phyloP scores from a whole-genome alignment of 1,284 basidiomycete genomes.

The Chiua sp. region DNA sequence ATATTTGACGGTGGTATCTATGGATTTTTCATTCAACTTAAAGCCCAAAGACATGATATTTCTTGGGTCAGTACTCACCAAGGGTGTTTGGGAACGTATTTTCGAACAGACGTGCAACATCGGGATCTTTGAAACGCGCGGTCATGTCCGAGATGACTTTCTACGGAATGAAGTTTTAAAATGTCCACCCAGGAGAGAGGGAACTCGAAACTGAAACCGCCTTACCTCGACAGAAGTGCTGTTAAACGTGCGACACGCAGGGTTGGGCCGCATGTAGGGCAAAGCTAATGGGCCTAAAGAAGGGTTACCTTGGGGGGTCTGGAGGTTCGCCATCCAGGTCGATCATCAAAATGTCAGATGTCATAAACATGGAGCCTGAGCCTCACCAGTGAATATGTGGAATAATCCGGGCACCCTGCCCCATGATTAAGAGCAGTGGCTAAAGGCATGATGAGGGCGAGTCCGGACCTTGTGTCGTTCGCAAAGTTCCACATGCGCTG shows the following conservation, averaged over 20 bases:
- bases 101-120: constrained; percentile 75
- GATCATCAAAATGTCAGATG: background rate
- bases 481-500: constrained; percentile 10
- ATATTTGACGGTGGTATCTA: constrained; percentile 79
- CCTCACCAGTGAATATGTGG: constrained; percentile 62
- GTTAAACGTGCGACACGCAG: constrained; percentile 73
- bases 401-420: constrained; percentile 66
- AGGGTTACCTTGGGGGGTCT: constrained; percentile 61
- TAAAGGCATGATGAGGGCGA: constrained; percentile 18
- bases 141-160: constrained; percentile 76
- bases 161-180: constrained; percentile 37
- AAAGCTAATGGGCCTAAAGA: constrained; percentile 66
- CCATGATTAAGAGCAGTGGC: constrained; percentile 35
- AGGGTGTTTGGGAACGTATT: constrained; percentile 81
- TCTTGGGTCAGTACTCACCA: constrained; percentile 44
- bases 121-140: constrained; percentile 69
- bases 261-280: constrained; percentile 73
- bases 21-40: constrained; percentile 1
- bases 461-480: background rate
- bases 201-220: background rate
- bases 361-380: background rate
- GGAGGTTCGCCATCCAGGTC: constrained; percentile 2
- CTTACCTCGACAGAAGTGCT: constrained; percentile 74
- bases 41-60: background rate
- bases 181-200: background rate